phyloP scores from a whole-genome alignment of 805 yeast species.

The Wickerhamomyces strasburgensis region DNA sequence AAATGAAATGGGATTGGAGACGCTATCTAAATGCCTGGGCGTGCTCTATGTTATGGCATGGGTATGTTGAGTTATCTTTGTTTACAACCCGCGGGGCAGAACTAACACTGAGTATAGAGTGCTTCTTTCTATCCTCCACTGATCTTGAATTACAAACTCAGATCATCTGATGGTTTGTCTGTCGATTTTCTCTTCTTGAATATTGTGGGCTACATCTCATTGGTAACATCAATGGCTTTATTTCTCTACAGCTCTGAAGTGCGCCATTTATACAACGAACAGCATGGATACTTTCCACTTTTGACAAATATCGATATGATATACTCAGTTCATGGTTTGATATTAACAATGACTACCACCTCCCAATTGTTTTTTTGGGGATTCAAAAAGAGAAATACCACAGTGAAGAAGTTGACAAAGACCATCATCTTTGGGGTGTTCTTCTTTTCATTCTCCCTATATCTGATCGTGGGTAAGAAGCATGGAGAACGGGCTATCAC shows the following conservation, averaged over 20 bases:
- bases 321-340: conserved; percentile 44
- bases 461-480: conserved; percentile 11
- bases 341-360: conserved; percentile 34
- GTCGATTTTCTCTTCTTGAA: conserved; percentile 43
- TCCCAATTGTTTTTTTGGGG: conserved; percentile 35
- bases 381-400: conserved; percentile 18
- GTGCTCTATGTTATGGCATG: conserved; percentile 36
- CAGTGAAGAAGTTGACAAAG: conserved; percentile 18
- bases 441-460: conserved; percentile 2
- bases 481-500: conserved; percentile 12
- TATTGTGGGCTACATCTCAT: conserved; percentile 41
- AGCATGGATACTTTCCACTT: conserved; percentile 35
- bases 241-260: conserved; percentile 35
- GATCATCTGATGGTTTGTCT: conserved; percentile 45
- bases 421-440: conserved; percentile 14
- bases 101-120: conserved; percentile 27
- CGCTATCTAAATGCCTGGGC: conserved; percentile 27
- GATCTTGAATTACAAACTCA: conserved; percentile 33
- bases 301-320: conserved; percentile 40
- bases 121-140: conserved; percentile 48
- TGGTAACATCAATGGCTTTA: conserved; percentile 37
- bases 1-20: no score
- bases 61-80: conserved; percentile 22
- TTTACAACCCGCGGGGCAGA: neutral
- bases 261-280: conserved; percentile 25